A percentile compares a stretch with the other conserved stretches of the same genome.
phyloP scores from a whole-genome alignment of 352 stramenopile genomes.

The Pythium aquatile region DNA sequence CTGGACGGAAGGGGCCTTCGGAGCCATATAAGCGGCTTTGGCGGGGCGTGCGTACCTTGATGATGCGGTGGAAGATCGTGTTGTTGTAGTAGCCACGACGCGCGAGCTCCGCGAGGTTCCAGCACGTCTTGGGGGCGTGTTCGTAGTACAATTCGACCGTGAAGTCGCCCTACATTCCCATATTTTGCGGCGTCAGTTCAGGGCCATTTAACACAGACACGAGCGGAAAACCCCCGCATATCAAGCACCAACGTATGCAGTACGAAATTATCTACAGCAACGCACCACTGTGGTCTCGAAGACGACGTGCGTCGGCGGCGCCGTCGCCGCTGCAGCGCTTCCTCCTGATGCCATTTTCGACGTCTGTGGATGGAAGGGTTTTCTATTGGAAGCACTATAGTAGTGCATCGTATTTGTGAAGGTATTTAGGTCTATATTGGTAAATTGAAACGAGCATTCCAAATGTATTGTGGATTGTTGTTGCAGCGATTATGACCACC shows the following conservation, averaged over 20 bases:
- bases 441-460: too few species aligned
- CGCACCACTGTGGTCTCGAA: slow-evolving; percentile 59
- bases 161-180: slow-evolving; percentile 68
- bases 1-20: too few species aligned
- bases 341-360: slow-evolving; percentile 1
- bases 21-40: neutral
- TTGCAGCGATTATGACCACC: too few species aligned
- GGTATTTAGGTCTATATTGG: too few species aligned
- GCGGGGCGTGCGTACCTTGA: slow-evolving; percentile 50
- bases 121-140: slow-evolving; percentile 91
- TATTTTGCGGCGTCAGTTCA: neutral
- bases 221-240: neutral
- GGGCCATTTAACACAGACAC: neutral
- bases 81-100: slow-evolving; percentile 95
- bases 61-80: slow-evolving; percentile 95
- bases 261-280: neutral
- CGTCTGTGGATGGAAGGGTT: slow-evolving; percentile 2
- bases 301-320: slow-evolving; percentile 73
- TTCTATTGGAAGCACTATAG: neutral
- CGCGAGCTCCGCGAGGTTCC: slow-evolving; percentile 92
- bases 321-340: slow-evolving; percentile 5
- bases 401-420: too few species aligned
- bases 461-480: too few species aligned
- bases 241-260: neutral
- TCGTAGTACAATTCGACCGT: slow-evolving; percentile 93